These are phyloP conservation scores for Thelephora ganbajun DNA, from an alignment of 768 basidiomycete genomes.

Conservation along the genomic window DNA sequence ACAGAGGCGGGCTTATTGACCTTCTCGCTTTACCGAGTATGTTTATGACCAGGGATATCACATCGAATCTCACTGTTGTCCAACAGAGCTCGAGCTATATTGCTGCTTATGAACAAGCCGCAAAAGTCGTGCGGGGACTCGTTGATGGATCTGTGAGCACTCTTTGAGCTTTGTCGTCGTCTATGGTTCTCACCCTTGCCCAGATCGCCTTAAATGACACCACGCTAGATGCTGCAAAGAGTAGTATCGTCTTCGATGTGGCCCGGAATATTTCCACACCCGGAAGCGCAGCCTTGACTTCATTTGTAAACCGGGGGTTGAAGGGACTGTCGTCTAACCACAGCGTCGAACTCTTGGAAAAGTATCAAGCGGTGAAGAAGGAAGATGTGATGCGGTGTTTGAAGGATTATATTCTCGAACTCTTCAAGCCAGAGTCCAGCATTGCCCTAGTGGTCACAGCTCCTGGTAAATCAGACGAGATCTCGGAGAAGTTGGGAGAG, in stretches of 20 bases:
- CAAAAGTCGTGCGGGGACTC: constrained; percentile 62
- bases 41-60: constrained; percentile 11
- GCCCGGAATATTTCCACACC: constrained; percentile 75
- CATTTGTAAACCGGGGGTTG: constrained; percentile 86
- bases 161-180: neutral
- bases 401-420: constrained; percentile 63
- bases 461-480: constrained; percentile 63
- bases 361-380: constrained; percentile 68
- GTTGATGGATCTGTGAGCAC: constrained; percentile 65
- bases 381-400: constrained; percentile 62
- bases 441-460: constrained; percentile 75
- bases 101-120: constrained; percentile 70
- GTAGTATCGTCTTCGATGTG: constrained; percentile 76
- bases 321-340: constrained; percentile 67
- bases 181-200: constrained; percentile 4
- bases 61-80: neutral
- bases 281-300: constrained; percentile 68
- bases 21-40: constrained; percentile 69
- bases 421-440: constrained; percentile 69
- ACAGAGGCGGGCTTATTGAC: constrained; percentile 64
- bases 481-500: constrained; percentile 44
- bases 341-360: constrained; percentile 63
- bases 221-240: constrained; percentile 82
- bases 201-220: constrained; percentile 74
- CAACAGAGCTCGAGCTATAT: constrained; percentile 65